A percentile compares a stretch with the other conserved stretches of the same genome.
Evolutionary conservation across 257 asterid species (phyloP).

Genomic region (Pogostemon cablin): DNA sequence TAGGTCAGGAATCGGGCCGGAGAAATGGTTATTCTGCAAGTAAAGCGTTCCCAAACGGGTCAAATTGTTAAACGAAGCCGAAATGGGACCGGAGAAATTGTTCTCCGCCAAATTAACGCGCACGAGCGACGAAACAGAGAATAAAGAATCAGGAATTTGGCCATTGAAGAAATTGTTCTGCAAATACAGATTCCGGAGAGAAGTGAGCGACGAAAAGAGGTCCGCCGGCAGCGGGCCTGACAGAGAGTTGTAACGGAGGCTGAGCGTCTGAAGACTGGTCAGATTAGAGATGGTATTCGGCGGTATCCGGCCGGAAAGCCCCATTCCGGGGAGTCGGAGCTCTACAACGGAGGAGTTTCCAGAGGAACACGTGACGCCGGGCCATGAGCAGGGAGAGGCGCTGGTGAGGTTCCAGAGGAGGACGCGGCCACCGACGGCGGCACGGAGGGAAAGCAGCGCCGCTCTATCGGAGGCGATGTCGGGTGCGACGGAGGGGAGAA

Average conservation of each 20-base stretch:
- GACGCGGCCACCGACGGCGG: conserved; percentile 70
- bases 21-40: conserved; percentile 58
- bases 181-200: conserved; percentile 58
- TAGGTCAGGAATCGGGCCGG: conserved; percentile 67
- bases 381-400: conserved; percentile 63
- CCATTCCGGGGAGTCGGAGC: conserved; percentile 79
- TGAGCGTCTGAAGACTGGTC: conserved; percentile 61
- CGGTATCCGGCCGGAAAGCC: conserved; percentile 68
- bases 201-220: conserved; percentile 42
- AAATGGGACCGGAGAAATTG: conserved; percentile 59
- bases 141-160: conserved; percentile 55
- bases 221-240: conserved; percentile 65
- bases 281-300: conserved; percentile 53
- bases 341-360: conserved; percentile 48
- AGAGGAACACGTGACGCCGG: conserved; percentile 62
- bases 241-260: conserved; percentile 76
- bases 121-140: conserved; percentile 51
- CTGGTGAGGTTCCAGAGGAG: conserved; percentile 62
- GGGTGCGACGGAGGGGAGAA: conserved; percentile 41
- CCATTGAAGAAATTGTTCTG: conserved; percentile 68
- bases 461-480: conserved; percentile 69
- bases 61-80: conserved; percentile 54
- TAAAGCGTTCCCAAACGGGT: conserved; percentile 66
- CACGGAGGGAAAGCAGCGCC: conserved; percentile 65
- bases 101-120: conserved; percentile 65